A percentile compares a stretch with the other conserved stretches of the same genome.
These are phyloP conservation scores for Coffea humblotiana DNA, from an alignment of 305 asterid species.

Conservation along the genomic window DNA sequence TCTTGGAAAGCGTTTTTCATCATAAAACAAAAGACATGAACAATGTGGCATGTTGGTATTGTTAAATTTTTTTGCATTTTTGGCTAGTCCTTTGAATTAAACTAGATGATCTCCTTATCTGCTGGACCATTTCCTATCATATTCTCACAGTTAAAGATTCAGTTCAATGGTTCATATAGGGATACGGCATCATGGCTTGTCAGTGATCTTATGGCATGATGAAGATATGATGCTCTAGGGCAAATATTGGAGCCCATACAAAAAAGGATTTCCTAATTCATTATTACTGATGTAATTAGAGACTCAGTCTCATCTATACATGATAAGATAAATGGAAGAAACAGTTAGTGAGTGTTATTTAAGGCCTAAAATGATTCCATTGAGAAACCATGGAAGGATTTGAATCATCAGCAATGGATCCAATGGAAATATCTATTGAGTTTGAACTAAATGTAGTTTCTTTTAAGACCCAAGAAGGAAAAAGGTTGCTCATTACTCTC, in stretches of 20 bases:
- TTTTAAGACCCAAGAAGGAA: too few species aligned
- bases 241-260: neutral
- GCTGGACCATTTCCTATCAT: neutral
- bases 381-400: too few species aligned
- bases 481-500: too few species aligned
- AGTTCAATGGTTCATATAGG: neutral
- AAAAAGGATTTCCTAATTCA: neutral
- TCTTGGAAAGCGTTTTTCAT: slow-evolving; percentile 13
- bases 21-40: neutral
- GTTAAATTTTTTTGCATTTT: neutral
- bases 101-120: neutral
- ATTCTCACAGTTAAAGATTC: neutral
- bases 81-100: neutral
- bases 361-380: too few species aligned
- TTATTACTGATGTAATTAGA: neutral
- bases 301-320: too few species aligned
- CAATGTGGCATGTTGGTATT: neutral
- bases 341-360: too few species aligned
- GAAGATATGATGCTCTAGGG: neutral
- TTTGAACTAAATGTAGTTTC: too few species aligned
- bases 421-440: too few species aligned
- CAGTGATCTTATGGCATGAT: neutral
- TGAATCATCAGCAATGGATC: too few species aligned
- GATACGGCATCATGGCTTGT: neutral
- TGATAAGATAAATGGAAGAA: too few species aligned